Conservation (phyloP, 108 stramenopile genomes). For the Aurantiochytrium sp. region DNA sequence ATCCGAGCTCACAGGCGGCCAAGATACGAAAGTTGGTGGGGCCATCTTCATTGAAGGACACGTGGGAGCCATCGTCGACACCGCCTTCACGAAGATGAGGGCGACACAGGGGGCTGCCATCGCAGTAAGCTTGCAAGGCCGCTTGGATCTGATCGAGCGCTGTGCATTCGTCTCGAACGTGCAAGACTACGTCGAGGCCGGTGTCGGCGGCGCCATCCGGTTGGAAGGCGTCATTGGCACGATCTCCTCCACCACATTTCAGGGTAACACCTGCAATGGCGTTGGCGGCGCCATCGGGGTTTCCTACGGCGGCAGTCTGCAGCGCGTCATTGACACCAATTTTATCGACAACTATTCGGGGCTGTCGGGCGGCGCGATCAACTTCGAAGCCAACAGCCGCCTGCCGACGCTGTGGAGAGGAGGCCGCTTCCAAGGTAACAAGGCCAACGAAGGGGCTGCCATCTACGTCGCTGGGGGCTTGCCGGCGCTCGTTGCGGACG, state of each 20-base stretch:
- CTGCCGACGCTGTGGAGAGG: neutral
- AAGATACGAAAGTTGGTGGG: neutral
- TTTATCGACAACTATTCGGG: neutral
- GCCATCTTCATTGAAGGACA: neutral
- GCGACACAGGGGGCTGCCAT: too few species aligned
- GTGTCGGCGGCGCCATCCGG: neutral
- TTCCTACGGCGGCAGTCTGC: neutral
- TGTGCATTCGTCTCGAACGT: neutral
- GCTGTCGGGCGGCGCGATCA: neutral
- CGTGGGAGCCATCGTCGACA: too few species aligned
- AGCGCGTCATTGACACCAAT: neutral
- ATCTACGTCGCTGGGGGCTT: neutral
- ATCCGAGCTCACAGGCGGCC: neutral
- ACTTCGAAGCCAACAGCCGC: neutral
- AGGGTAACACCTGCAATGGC: neutral
- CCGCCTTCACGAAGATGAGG: too few species aligned
- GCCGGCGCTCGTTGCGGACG: neutral
- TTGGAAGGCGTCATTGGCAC: neutral
- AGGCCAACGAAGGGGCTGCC: neutral
- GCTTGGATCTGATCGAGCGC: neutral
- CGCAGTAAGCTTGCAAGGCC: neutral
- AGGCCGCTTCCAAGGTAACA: neutral
- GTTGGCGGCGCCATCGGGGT: neutral
- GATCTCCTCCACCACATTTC: neutral
- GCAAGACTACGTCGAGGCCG: neutral